Base-by-base conservation (phyloP, 73 alveolate genomes). In the Urostyla sp. region DNA sequence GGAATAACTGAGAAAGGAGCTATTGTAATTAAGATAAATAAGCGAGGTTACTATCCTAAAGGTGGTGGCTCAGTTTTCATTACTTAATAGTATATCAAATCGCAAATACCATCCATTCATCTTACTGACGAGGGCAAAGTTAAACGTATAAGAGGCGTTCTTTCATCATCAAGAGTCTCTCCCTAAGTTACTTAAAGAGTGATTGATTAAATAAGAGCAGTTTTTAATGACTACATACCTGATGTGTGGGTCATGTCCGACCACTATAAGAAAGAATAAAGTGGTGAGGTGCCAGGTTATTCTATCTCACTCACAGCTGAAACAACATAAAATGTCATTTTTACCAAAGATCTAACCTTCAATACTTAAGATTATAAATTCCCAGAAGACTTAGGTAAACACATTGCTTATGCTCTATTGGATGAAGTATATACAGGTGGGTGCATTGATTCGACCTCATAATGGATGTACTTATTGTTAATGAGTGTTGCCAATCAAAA, bases 181-280 rank as follows among this genome's bases (percentile, higher is more conserved):
- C 94, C 98, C 23, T 55, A 81, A 49, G 77, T 91, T 46, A 76
- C 94, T 36, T 94, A 90, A 36, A 80, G 94, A 74, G 87, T 94
- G 75, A 84, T 95, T 4, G 95, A 91, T 82, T 67, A 95, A 16
- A 76, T 92, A 23, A 87, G 98, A 55, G 98, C 94, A 15, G 96
- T 94, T 28, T 94, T 97, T 67, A 96, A 97, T 83, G 96, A 94
- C 56, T 97, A 94, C 87, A 82, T 97, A 51, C 99, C 99, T 3
- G 99, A 97, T 77, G 98, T 97, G 10, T 97, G 99, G 99, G 90
- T 97, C 31, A 87, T 93, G 76, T 89, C 97, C 4, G 99, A 97
- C 84, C 96, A 90, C 80, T 85, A 72, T 67, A 97, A 95, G 85
- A 85, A 86, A 77, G 97, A 75, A 5, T 58, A 89, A 87, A 92